Conservation (phyloP, 768 basidiomycete genomes). For the Boletus barrowsii region DNA sequence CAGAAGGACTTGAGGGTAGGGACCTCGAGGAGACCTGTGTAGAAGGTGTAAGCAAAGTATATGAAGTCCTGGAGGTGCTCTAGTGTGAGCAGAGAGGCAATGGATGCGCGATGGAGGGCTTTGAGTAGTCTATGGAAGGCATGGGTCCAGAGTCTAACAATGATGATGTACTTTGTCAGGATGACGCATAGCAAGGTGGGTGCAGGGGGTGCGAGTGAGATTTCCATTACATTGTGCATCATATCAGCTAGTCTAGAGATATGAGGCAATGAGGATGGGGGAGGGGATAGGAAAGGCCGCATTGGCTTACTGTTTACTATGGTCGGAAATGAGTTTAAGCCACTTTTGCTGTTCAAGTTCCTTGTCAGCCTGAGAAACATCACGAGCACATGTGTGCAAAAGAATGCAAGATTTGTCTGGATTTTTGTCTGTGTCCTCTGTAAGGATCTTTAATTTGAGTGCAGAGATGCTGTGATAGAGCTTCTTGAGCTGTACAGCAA, state of each 20-base stretch:
- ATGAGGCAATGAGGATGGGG: neutral
- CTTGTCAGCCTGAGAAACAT: conserved; percentile 40
- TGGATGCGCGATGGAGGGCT: conserved; percentile 81
- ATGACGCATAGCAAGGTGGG: conserved; percentile 88
- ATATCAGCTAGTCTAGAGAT: conserved; percentile 78
- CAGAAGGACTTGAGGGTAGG: conserved; percentile 66
- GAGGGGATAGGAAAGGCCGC: neutral
- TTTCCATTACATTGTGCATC: conserved; percentile 82
- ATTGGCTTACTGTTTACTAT: conserved; percentile 77
- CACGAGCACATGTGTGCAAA: conserved; percentile 32
- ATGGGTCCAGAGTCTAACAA: conserved; percentile 88
- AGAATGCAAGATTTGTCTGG: conserved; percentile 38
- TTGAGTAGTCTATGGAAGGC: conserved; percentile 90
- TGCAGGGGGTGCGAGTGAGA: conserved; percentile 81
- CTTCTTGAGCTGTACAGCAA: conserved; percentile 72
- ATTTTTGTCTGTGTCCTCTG: conserved; percentile 57
- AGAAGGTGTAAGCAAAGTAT: conserved; percentile 93
- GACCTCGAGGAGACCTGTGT: conserved; percentile 86
- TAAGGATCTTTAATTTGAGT: conserved; percentile 72
- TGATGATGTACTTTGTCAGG: conserved; percentile 93
- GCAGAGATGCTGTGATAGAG: conserved; percentile 80
- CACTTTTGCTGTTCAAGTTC: conserved; percentile 77
- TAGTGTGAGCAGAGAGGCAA: conserved; percentile 59
- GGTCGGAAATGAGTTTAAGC: conserved; percentile 66
- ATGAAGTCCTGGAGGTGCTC: conserved; percentile 95